Evolutionary conservation across 2,329 filamentous ascomycete species (phyloP), one percentile per base, ranked within the genome.

Genomic region (Ophiostoma montium): DNA sequence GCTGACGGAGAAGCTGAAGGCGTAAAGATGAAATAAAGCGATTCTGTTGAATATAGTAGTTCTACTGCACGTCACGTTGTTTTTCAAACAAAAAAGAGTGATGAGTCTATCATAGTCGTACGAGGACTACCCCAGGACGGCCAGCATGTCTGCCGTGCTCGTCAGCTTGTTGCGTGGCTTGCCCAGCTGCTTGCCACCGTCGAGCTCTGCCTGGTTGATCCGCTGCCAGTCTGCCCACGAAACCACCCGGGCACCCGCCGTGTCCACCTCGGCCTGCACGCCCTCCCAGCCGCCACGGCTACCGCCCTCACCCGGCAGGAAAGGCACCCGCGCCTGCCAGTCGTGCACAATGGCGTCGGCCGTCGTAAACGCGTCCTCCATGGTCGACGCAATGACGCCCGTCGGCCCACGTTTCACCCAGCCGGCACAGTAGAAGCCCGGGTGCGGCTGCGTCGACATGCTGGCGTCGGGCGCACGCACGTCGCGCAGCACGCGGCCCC

Each of bases 341-440:
- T 98, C 92, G n/a, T 75, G 67, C 0, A 76, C 76, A 54, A 98
- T 84, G 3, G 83, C 79, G 61, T 95, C 89, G 1, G 81, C 92
- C 1, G 88, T 95, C 9, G 77, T 75, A 59, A 96, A 98, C 0
- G 92, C 90, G 62, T 98, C 92, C 52, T 84, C 78, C 87, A 98
- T 94, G 0, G 92, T 98, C 30, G 83, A 88, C 1, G 90, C 90
- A 62, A 98, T 98, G 3, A 96, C 89, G 2, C 92, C 92, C 0
- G 88, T 95, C 0, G 92, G 90, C 0, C 92, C 92, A 33, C 84
- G 78, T 68, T 96, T 96, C 10, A 95, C 88, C 92, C 92, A 98
- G 0, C 92, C 92, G 15, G 90, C 85, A 56, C 88, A 94, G 66
- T 98, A 98, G 27, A 95, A 65, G 0, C 90, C 87, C 0, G 82